Conservation (phyloP, 225 moss, liverwort and hornwort genomes). For the Physcomitrellopsis africana region DNA sequence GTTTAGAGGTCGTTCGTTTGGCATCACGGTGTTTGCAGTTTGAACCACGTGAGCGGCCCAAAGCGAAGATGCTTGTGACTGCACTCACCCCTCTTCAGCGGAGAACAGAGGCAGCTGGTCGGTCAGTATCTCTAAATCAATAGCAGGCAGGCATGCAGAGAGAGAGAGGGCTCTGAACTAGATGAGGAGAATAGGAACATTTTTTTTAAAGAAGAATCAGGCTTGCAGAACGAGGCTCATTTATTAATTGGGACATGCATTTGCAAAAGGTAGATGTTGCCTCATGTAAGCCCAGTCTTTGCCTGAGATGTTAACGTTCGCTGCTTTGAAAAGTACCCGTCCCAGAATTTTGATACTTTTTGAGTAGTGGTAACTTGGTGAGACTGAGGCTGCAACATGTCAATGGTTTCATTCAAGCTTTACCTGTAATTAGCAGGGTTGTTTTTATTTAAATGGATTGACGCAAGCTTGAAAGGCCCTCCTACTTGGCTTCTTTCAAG, state of each 20-base stretch:
- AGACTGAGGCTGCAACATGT: conserved; percentile 35
- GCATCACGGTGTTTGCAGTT: conserved; percentile 66
- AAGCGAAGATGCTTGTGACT: conserved; percentile 64
- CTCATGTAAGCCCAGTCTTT: conserved; percentile 32
- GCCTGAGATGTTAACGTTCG: conserved; percentile 45
- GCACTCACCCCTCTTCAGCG: conserved; percentile 66
- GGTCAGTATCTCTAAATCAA: conserved; percentile 63
- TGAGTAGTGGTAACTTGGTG: conserved; percentile 41
- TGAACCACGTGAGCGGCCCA: conserved; percentile 70
- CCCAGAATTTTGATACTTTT: conserved; percentile 65
- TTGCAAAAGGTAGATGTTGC: conserved; percentile 63
- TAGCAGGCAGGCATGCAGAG: conserved; percentile 45
- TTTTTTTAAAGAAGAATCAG: conserved; percentile 32
- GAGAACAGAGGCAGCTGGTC: conserved; percentile 68
- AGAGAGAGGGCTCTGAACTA: conserved; percentile 33
- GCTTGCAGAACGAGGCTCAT: conserved; percentile 51
- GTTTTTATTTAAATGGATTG: too few species aligned
- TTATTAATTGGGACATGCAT: conserved; percentile 58
- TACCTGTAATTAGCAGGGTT: conserved; percentile 26
- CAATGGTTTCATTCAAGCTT: conserved; percentile 36
- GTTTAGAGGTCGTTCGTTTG: conserved; percentile 62
- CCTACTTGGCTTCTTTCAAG: conserved; percentile 30
- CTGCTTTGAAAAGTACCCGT: conserved; percentile 62
- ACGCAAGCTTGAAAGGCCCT: too few species aligned
- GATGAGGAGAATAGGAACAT: conserved; percentile 44